Base-by-base conservation (phyloP, 2,329 filamentous ascomycete genomes). In the Alternaria sp. region DNA sequence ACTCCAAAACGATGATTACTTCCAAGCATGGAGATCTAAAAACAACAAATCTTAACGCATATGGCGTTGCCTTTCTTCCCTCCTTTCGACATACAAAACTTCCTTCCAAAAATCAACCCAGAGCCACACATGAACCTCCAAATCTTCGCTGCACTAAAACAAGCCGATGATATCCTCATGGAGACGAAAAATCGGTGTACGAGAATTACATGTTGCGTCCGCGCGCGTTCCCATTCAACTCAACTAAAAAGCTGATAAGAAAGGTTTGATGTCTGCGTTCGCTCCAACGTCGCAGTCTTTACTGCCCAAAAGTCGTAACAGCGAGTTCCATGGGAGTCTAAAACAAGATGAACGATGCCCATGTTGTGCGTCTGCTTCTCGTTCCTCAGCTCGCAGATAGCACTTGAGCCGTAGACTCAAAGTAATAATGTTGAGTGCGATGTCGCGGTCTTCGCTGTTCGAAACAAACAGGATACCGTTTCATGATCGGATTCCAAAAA, bases 381-480 rank as follows among this genome's bases (percentile, higher is more conserved):
- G n/a, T 0, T 40, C n/a, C 9, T 40, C 32, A 3, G 32, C 15
- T 10, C 8, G 8, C 32, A n/a, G 32, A 40, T 10, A 5, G 32
- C 32, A 2, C 6, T 40, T 2, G 15, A 40, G 15, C 15, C 4
- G 1, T 1, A 10, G 15, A 9, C 32, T 40, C 4, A 10, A 40
- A 40, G 5, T 1, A 2, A 17, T 1, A 10, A n/a, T 2, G 2
- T 3, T 5, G n/a, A 5, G 8, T 4, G 4, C 4, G 0, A 40
- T 40, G n/a, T 40, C 36, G n/a, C 36, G 5, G n/a, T 6, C 36
- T 40, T 17, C n/a, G 36, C 36, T n/a, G n/a, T n/a, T n/a, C n/a
- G n/a, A n/a, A n/a, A n/a, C n/a, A n/a, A n/a, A n/a, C n/a, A n/a
- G n/a, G 21, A 21, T 21, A 21, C 21, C 21, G n/a, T n/a, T n/a